Percentiles rank a stretch among this genome's conserved stretches.
Evolutionary conservation across 441 rosid species (phyloP).

Genomic region (Syzygium malaccense): DNA sequence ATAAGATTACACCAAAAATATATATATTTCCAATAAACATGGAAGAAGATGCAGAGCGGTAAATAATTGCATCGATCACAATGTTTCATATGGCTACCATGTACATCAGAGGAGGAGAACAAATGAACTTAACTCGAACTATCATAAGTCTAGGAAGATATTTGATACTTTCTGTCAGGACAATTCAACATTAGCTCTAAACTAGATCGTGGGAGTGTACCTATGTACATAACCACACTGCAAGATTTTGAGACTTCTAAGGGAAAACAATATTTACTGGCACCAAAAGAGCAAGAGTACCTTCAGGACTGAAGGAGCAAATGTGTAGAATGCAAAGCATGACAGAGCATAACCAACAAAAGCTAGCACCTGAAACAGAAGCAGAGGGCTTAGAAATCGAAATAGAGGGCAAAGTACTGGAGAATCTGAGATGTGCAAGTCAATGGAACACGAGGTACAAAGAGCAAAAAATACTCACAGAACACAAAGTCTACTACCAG

Average conservation of each 20-base stretch:
- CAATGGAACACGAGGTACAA: not conserved
- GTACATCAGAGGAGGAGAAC: not conserved
- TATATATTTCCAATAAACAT: not conserved
- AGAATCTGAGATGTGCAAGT: not conserved
- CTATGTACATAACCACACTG: not conserved
- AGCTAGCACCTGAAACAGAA: slow-evolving; percentile 31
- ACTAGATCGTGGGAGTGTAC: not conserved
- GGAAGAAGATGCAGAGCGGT: not conserved
- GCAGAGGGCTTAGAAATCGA: not conserved
- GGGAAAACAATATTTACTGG: not conserved
- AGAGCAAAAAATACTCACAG: not conserved
- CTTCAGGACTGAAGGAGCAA: slow-evolving; percentile 42
- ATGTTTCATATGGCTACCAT: not conserved
- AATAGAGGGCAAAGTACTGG: not conserved
- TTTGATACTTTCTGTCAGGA: not conserved
- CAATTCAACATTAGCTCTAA: not conserved
- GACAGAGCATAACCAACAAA: slow-evolving; percentile 25
- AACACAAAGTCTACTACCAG: not conserved
- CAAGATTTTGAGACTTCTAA: not conserved
- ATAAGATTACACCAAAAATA: not conserved
- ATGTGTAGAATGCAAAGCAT: slow-evolving; percentile 24
- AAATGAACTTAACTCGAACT: not conserved
- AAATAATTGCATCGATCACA: not conserved
- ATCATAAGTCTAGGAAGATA: not conserved
- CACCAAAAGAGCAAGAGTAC: slow-evolving; percentile 8